Evolutionary conservation across 495 filamentous ascomycete species (phyloP).

Genomic region (Lindgomyces ingoldianus): DNA sequence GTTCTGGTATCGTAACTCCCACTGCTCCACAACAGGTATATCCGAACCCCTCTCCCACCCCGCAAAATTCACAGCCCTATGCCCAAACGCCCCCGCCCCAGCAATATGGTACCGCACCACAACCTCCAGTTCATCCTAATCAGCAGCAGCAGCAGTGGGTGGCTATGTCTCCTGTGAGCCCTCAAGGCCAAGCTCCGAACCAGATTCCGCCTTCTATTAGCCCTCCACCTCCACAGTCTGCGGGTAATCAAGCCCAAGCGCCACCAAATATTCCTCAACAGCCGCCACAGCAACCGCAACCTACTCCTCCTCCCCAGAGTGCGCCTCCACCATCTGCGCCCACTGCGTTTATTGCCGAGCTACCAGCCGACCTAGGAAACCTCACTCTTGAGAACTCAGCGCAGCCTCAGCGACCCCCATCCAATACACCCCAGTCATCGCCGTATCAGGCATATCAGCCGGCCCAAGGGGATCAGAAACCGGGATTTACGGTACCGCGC

Average conservation of each 20-base stretch:
- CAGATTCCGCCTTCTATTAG: constrained; percentile 11
- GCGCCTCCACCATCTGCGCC: constrained; percentile 8
- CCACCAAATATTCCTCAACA: background rate
- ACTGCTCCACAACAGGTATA: background rate
- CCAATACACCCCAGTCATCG: constrained; percentile 1
- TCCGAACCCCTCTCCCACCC: background rate
- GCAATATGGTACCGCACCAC: background rate
- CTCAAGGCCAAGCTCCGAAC: background rate
- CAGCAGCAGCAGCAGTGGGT: constrained; percentile 16
- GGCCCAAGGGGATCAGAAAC: background rate
- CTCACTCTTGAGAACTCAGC: constrained; percentile 1
- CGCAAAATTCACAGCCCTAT: background rate
- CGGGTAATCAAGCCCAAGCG: background rate
- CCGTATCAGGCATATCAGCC: constrained; percentile 31
- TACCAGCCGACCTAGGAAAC: constrained; percentile 33
- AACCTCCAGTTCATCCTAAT: constrained; percentile 4
- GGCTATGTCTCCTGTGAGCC: constrained; percentile 14
- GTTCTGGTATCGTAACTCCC: background rate
- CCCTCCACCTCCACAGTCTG: constrained; percentile 7
- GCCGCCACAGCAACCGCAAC: constrained; percentile 4
- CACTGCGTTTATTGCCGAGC: constrained; percentile 34
- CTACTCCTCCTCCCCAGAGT: constrained; percentile 1
- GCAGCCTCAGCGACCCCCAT: constrained; percentile 11
- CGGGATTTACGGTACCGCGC: constrained; percentile 24
- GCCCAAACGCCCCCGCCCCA: background rate